These are phyloP conservation scores for Pleodorina starrii DNA, from an alignment of 139 green algal species.

Conservation along the genomic window DNA sequence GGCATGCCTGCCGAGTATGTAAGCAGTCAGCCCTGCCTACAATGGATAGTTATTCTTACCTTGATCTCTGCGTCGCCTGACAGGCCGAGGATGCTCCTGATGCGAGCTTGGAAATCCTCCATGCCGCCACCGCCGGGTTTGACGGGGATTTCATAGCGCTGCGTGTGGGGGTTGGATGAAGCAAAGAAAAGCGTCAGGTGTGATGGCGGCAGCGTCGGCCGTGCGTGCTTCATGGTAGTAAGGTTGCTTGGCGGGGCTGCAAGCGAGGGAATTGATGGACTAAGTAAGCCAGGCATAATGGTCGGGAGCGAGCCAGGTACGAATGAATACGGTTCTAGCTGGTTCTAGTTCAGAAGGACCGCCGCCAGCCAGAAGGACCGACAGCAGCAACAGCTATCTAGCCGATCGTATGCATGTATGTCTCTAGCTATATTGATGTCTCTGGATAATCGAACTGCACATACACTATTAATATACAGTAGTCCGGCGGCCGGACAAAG, in stretches of 20 bases:
- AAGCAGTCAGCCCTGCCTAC: no score
- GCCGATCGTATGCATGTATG: neutral
- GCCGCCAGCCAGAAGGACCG: no score
- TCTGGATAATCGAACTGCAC: no score
- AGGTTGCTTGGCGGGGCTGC: no score
- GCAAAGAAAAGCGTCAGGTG: no score
- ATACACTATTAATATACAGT: neutral
- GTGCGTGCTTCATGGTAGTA: no score
- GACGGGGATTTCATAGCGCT: conserved; percentile 30
- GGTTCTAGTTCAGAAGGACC: no score
- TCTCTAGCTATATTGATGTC: no score
- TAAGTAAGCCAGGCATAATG: neutral
- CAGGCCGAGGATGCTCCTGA: conserved; percentile 43
- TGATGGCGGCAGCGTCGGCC: no score
- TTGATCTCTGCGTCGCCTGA: conserved; percentile 17
- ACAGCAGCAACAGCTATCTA: no score
- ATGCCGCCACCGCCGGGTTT: conserved; percentile 32
- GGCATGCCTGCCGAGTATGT: no score
- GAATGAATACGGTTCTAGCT: neutral
- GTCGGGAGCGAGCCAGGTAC: neutral
- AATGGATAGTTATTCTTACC: no score
- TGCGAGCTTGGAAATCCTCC: conserved; percentile 37
- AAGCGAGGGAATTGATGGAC: neutral
- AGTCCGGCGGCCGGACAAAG: neutral
- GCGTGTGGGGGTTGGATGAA: neutral